A percentile compares a stretch with the other conserved stretches of the same genome.
phyloP scores from a whole-genome alignment of 805 yeast genomes.

The Yarrowia alimentaria region DNA sequence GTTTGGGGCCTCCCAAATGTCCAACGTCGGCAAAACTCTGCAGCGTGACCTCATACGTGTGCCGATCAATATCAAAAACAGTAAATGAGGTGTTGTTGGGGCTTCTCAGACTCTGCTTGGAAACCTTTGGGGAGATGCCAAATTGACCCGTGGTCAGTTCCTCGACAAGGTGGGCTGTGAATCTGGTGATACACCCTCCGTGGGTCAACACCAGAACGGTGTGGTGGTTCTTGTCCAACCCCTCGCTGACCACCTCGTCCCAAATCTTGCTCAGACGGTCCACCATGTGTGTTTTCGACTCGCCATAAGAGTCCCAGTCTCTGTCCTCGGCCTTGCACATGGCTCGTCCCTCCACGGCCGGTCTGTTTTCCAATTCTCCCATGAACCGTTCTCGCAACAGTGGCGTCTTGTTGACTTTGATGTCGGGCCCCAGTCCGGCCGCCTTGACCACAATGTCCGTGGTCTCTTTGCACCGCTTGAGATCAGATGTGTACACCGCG shows the following conservation, averaged over 20 bases:
- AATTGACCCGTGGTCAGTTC: conserved; percentile 39
- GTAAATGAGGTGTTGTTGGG: conserved; percentile 79
- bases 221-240: conserved; percentile 38
- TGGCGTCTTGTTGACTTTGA: conserved; percentile 2
- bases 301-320: conserved; percentile 66
- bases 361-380: conserved; percentile 81
- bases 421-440: conserved; percentile 37
- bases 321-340: conserved; percentile 55
- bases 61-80: conserved; percentile 54
- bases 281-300: conserved; percentile 44
- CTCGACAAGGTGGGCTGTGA: conserved; percentile 51
- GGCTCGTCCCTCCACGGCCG: conserved; percentile 57
- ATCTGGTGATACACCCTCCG: conserved; percentile 74
- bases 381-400: conserved; percentile 68
- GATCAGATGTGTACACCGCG: conserved; percentile 51
- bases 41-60: conserved; percentile 27
- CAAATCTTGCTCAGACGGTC: conserved; percentile 51
- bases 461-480: conserved; percentile 50
- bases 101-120: conserved; percentile 48
- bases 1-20: conserved; percentile 6
- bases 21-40: conserved; percentile 13
- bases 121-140: conserved; percentile 43
- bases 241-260: conserved; percentile 44
- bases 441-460: conserved; percentile 43
- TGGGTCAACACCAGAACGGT: conserved; percentile 63